phyloP scores from a whole-genome alignment of 2,329 filamentous ascomycete species.

The Neofusicoccum laricinum region DNA sequence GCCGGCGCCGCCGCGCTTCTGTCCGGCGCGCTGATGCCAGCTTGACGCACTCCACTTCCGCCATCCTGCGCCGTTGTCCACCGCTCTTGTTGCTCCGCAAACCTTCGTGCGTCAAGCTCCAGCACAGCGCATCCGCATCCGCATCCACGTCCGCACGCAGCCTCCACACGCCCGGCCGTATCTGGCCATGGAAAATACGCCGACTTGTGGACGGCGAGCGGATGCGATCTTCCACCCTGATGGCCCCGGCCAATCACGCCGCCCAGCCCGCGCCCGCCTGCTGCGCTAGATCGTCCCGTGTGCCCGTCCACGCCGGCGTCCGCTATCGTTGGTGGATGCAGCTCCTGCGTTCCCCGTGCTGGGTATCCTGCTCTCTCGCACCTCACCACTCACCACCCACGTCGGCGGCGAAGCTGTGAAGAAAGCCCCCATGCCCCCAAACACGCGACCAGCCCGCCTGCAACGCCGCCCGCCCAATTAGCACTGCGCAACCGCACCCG shows the following conservation, averaged over 20 bases:
- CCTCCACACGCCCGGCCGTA: slow-evolving; percentile 10
- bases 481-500: not conserved
- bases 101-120: not conserved
- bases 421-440: not conserved
- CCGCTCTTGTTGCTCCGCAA: not conserved
- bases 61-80: not conserved
- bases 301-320: slow-evolving; percentile 1
- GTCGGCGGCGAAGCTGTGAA: slow-evolving; percentile 1
- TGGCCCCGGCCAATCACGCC: slow-evolving; percentile 5
- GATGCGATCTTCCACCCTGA: slow-evolving; percentile 11
- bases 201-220: slow-evolving; percentile 7
- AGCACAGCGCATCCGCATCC: not conserved
- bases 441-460: not conserved
- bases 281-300: slow-evolving; percentile 11
- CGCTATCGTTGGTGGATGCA: slow-evolving; percentile 1
- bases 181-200: slow-evolving; percentile 5
- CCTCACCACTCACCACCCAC: not conserved
- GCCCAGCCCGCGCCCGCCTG: not conserved
- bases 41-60: slow-evolving; percentile 3
- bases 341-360: slow-evolving; percentile 9
- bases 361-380: slow-evolving; percentile 3
- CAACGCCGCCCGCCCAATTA: not conserved
- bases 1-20: not conserved
- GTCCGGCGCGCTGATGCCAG: slow-evolving; percentile 9
- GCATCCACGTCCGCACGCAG: slow-evolving; percentile 4